Conservation (phyloP, 495 filamentous ascomycete species). For the Lophiotrema nucula region DNA sequence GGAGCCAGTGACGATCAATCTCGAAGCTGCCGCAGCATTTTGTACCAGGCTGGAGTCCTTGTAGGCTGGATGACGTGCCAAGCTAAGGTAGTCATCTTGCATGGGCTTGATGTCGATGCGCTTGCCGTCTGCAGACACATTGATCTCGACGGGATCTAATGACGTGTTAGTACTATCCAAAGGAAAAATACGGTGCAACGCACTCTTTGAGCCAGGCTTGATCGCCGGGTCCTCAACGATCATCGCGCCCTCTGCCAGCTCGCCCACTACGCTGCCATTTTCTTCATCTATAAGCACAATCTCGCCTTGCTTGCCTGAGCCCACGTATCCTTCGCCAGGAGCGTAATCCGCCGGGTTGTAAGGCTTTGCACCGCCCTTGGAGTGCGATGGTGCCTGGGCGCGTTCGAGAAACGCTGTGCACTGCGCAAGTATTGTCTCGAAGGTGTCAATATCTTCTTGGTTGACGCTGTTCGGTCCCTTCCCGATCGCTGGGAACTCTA, state of each 20-base stretch:
- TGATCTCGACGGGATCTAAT: conserved; percentile 85
- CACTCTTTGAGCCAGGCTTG: conserved; percentile 84
- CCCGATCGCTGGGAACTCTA: conserved; percentile 79
- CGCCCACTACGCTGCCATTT: conserved; percentile 88
- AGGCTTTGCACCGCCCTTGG: conserved; percentile 45
- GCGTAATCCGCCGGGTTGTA: conserved; percentile 82
- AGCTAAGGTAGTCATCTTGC: conserved; percentile 73
- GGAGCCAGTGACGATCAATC: conserved; percentile 86
- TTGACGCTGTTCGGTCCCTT: conserved; percentile 60
- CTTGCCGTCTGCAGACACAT: conserved; percentile 71
- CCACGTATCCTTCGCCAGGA: conserved; percentile 74
- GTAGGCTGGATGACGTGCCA: conserved; percentile 86
- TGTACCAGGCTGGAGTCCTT: conserved; percentile 82
- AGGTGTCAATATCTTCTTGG: conserved; percentile 93
- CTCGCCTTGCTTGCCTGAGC: conserved; percentile 53
- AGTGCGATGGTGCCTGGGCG: conserved; percentile 46
- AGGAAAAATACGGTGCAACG: conserved; percentile 16
- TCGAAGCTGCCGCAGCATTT: conserved; percentile 84
- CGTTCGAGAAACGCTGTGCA: conserved; percentile 91
- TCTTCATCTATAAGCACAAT: conserved; percentile 97
- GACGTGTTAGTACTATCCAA: conserved; percentile 20
- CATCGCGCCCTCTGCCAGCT: conserved; percentile 77
- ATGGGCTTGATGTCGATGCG: conserved; percentile 73
- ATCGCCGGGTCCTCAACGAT: conserved; percentile 72
- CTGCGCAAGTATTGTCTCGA: conserved; percentile 93